phyloP scores from a whole-genome alignment of 441 rosid genomes.

The Bruguiera hainesii region DNA sequence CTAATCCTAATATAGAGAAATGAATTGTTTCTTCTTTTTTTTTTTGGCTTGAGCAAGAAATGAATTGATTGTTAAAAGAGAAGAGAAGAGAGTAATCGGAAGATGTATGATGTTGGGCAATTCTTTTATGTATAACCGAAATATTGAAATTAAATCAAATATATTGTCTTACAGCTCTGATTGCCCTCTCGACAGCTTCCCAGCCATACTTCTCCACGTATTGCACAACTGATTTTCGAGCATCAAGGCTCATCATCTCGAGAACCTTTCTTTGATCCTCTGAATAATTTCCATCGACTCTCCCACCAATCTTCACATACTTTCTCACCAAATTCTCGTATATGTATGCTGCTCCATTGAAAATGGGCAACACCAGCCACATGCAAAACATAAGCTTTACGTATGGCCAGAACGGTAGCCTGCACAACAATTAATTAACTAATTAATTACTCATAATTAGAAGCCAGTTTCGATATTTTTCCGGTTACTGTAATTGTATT shows the following conservation, averaged over 20 bases:
- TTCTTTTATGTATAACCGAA: background rate
- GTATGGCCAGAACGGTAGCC: conserved; percentile 88
- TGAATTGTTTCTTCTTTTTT: too few relatives aligned
- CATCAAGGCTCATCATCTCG: conserved; percentile 87
- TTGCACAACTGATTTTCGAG: conserved; percentile 64
- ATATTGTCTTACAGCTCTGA: conserved; percentile 57
- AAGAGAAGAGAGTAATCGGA: too few relatives aligned
- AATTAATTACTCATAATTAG: too few relatives aligned
- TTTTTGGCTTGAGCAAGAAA: too few relatives aligned
- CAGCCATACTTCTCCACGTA: conserved; percentile 73
- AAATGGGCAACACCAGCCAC: conserved; percentile 87
- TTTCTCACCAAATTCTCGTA: conserved; percentile 70
- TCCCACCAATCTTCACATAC: conserved; percentile 56
- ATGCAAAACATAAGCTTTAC: conserved; percentile 70
- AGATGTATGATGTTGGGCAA: background rate
- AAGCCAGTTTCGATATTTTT: too few relatives aligned
- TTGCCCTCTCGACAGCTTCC: conserved; percentile 66
- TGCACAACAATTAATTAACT: conserved; percentile 16
- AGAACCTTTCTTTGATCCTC: conserved; percentile 61
- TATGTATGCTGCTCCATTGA: conserved; percentile 95
- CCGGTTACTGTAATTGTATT: too few relatives aligned
- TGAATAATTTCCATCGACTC: conserved; percentile 37
- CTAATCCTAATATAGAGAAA: too few relatives aligned
- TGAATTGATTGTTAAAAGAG: too few relatives aligned
- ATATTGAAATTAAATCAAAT: background rate